A percentile compares a stretch with the other conserved stretches of the same genome.
These are phyloP conservation scores for Mucor circinelloides DNA, from an alignment of 371 early-diverging fungal species.

Conservation along the genomic window DNA sequence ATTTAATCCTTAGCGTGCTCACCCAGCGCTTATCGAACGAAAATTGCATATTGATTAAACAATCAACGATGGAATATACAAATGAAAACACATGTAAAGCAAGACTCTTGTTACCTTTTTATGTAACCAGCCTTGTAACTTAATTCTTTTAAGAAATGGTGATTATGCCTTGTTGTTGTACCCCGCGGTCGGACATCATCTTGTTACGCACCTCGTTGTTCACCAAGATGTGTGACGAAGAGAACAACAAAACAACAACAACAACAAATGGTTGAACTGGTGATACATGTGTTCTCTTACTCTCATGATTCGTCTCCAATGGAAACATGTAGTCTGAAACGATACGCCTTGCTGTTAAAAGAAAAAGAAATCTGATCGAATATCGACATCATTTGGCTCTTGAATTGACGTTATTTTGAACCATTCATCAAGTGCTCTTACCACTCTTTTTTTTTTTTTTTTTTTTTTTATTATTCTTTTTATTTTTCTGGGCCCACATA, in stretches of 20 bases:
- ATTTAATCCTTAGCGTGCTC: neutral
- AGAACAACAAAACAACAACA: conserved; percentile 6
- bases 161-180: neutral
- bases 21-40: neutral
- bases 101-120: conserved; percentile 1
- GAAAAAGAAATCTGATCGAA: neutral
- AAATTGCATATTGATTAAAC: neutral
- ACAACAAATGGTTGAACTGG: conserved; percentile 7
- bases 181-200: conserved; percentile 6
- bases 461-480: neutral
- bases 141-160: neutral
- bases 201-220: conserved; percentile 5
- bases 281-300: conserved; percentile 9
- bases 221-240: conserved; percentile 26
- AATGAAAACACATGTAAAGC: neutral
- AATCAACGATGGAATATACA: neutral
- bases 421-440: neutral
- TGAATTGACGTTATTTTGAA: neutral
- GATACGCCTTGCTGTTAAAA: no score
- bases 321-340: no score
- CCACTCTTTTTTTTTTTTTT: neutral
- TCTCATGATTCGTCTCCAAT: neutral
- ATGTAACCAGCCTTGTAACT: conserved; percentile 1
- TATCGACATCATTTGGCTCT: neutral
- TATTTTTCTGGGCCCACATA: neutral